Base-by-base conservation (phyloP, 768 basidiomycete species). In the Floccularia luteovirens region DNA sequence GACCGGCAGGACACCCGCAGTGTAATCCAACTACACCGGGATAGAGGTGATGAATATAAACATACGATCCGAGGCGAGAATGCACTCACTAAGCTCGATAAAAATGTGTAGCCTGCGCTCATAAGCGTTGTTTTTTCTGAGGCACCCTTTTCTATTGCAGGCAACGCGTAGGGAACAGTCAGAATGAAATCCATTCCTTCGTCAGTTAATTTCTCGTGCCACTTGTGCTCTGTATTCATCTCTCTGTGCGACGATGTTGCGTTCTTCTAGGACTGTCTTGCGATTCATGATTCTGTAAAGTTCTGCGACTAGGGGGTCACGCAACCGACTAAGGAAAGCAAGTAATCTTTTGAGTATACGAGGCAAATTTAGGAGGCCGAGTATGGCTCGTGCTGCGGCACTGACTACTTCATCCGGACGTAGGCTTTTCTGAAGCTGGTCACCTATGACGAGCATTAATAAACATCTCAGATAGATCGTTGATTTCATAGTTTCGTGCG, bases 1-100 rank as follows among this genome's bases (percentile, higher is more conserved):
- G 22, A 81, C 70, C 1, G 82, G 82, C 27, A 82, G 52, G 6
- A 78, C 70, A n/a, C 76, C 74, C 0, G 74, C 74, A 2, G 70
- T 56, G 43, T 69, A 74, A 49, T 82, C 78, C 19, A 79, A 58
- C 73, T 73, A 38, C 25, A 22, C 6, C 13, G 23, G 8, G 32
- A 33, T 27, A 28, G 27, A 24, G n/a, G n/a, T n/a, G n/a, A n/a
- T n/a, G n/a, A n/a, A n/a, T n/a, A n/a, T n/a, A n/a, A n/a, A n/a
- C n/a, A n/a, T n/a, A n/a, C n/a, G n/a, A n/a, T n/a, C n/a, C n/a
- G n/a, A 39, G 27, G 59, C 64, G 33, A 42, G 40, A 21, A 30
- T 25, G 8, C n/a, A 64, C 76, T 31, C 31, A 81, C 82, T 50
- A 85, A 47, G 44, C 79, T 86, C 60, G 80, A 87, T 23, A 86